These are phyloP conservation scores for Silene noctiflora DNA, from an alignment of 179 eudicot genomes.

Conservation along the genomic window DNA sequence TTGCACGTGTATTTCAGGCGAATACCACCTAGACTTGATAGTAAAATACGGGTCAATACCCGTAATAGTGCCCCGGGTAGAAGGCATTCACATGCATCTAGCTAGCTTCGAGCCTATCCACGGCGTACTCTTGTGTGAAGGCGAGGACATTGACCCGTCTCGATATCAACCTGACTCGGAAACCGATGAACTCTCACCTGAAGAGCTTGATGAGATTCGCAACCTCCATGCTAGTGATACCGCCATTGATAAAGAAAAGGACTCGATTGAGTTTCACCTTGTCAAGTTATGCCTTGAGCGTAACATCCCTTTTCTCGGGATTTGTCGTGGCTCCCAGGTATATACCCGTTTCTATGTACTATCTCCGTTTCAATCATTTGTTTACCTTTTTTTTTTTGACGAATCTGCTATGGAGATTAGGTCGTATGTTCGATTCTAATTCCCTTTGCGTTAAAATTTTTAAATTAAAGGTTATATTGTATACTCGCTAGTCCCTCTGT, in stretches of 20 bases:
- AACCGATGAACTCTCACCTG: slow-evolving; percentile 35
- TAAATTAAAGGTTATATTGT: too few species aligned
- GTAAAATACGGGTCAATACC: slow-evolving; percentile 87
- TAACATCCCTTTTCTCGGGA: slow-evolving; percentile 81
- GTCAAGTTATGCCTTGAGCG: slow-evolving; percentile 79
- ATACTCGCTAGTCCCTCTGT: too few species aligned
- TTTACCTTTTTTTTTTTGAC: too few species aligned
- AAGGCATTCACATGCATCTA: slow-evolving; percentile 61
- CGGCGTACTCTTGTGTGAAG: slow-evolving; percentile 92
- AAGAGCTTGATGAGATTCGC: slow-evolving; percentile 62
- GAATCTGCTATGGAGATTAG: too few species aligned
- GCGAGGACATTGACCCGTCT: slow-evolving; percentile 85
- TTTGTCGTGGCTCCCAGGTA: slow-evolving; percentile 84
- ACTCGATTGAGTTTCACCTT: slow-evolving; percentile 64
- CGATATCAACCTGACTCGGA: slow-evolving; percentile 46
- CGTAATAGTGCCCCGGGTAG: slow-evolving; percentile 80
- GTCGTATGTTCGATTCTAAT: too few species aligned
- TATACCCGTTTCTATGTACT: not conserved
- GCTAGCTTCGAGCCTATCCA: slow-evolving; percentile 90
- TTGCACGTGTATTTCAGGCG: slow-evolving; percentile 54
- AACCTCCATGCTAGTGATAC: slow-evolving; percentile 69
- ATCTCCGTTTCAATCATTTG: too few species aligned
- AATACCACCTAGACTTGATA: slow-evolving; percentile 82
- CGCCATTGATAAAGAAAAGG: slow-evolving; percentile 76
- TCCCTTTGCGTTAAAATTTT: too few species aligned